Evolutionary conservation across 345 rosid genomes (phyloP).

Genomic region (Hirschfeldia incana): DNA sequence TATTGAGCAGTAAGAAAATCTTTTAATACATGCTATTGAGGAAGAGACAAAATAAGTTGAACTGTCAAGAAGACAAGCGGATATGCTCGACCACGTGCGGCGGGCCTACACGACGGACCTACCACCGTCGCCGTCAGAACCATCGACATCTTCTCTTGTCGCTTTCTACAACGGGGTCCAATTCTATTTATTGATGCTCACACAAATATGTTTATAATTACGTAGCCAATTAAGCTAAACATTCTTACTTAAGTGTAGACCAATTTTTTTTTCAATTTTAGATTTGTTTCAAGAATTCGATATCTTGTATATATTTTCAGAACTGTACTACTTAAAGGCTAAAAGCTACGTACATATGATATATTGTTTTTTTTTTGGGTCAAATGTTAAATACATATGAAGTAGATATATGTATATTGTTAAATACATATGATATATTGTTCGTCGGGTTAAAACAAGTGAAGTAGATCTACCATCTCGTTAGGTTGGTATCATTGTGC

Average conservation of each 20-base stretch:
- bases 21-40: not conserved
- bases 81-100: slow-evolving; percentile 39
- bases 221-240: slow-evolving; percentile 11
- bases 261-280: not conserved
- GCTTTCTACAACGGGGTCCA: slow-evolving; percentile 20
- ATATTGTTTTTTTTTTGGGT: not conserved
- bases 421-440: not conserved
- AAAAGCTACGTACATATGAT: not conserved
- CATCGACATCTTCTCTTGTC: slow-evolving; percentile 15
- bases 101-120: slow-evolving; percentile 32
- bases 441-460: too few species aligned
- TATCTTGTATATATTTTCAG: not conserved
- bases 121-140: slow-evolving; percentile 32
- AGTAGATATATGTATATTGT: not conserved
- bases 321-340: not conserved
- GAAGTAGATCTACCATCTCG: not conserved
- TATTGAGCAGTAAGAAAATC: slow-evolving; percentile 2
- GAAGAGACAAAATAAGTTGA: slow-evolving; percentile 31
- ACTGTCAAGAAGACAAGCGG: slow-evolving; percentile 31
- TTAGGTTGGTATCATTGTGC: not conserved
- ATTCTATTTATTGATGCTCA: slow-evolving; percentile 14
- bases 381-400: too few species aligned
- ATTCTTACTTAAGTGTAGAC: slow-evolving; percentile 3
- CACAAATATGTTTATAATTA: not conserved
- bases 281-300: not conserved